Evolutionary conservation across 2,329 filamentous ascomycete species (phyloP).

Genomic region (Alternaria gaisen): DNA sequence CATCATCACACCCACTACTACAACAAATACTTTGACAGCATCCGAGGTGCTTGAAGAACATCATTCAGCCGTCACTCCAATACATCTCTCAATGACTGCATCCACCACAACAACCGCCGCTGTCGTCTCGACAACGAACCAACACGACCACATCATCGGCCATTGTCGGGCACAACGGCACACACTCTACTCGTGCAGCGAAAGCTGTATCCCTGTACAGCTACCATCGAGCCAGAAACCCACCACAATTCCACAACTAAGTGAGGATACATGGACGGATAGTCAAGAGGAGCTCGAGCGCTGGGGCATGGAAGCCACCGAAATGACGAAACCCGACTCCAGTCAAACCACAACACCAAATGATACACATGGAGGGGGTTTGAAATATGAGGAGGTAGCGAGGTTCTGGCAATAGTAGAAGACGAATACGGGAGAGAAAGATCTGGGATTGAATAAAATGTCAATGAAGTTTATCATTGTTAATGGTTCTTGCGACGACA

Average conservation of each 20-base stretch:
- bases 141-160: slow-evolving; percentile 17
- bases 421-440: neutral
- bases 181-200: slow-evolving; percentile 12
- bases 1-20: slow-evolving; percentile 1
- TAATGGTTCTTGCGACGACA: neutral
- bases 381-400: slow-evolving; percentile 4
- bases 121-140: slow-evolving; percentile 5
- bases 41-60: neutral
- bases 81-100: slow-evolving; percentile 1
- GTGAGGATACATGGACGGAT: slow-evolving; percentile 15
- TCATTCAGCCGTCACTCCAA: neutral
- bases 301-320: slow-evolving; percentile 12
- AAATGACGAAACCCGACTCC: neutral
- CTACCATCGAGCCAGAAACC: neutral
- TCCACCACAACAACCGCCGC: slow-evolving; percentile 1
- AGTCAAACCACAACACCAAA: neutral
- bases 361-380: neutral
- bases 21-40: neutral
- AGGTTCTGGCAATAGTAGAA: slow-evolving; percentile 4
- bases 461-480: neutral
- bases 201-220: neutral
- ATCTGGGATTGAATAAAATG: neutral
- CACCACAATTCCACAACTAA: neutral
- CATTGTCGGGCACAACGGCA: slow-evolving; percentile 22
- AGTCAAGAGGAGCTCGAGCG: slow-evolving; percentile 17